These are phyloP conservation scores for Thoreauomyces humboldtii DNA, from an alignment of 192 early-diverging fungal species.

Conservation along the genomic window DNA sequence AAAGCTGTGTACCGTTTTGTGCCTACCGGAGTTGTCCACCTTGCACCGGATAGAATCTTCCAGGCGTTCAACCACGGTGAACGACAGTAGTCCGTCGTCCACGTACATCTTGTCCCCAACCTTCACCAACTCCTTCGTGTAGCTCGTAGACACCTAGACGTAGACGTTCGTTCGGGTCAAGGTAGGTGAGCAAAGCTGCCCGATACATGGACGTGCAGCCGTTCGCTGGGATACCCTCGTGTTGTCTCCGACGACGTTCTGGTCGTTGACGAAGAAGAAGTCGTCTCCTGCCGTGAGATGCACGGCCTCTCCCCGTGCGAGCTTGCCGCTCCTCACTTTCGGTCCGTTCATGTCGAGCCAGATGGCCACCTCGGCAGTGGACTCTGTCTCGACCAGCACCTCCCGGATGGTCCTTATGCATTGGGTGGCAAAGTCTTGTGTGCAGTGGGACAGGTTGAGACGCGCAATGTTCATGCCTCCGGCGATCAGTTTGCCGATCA, in stretches of 20 bases:
- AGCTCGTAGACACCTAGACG: conserved; percentile 39
- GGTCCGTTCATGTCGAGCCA: conserved; percentile 64
- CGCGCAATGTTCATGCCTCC: conserved; percentile 56
- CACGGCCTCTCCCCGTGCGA: conserved; percentile 42
- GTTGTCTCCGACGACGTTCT: conserved; percentile 44
- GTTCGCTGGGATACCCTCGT: no score
- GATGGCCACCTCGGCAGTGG: conserved; percentile 48
- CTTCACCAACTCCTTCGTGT: conserved; percentile 55
- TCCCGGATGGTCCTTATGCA: conserved; percentile 47
- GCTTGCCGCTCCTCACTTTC: conserved; percentile 56
- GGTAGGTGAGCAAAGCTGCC: background rate
- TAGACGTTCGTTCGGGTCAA: background rate
- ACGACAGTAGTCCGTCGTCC: conserved; percentile 95
- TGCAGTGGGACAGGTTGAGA: conserved; percentile 56
- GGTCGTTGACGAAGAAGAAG: conserved; percentile 59
- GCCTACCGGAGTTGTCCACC: conserved; percentile 49
- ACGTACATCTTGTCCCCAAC: conserved; percentile 65
- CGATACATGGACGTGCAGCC: background rate
- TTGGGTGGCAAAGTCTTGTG: conserved; percentile 49
- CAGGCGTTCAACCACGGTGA: conserved; percentile 77
- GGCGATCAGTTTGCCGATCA: conserved; percentile 41
- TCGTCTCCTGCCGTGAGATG: conserved; percentile 47
- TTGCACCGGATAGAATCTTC: conserved; percentile 42
- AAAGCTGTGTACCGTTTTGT: conserved; percentile 11
- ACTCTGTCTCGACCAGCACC: conserved; percentile 33